A percentile compares a stretch with the other conserved stretches of the same genome.
Conservation (phyloP, 768 basidiomycete genomes). For the Collybia mongolica region DNA sequence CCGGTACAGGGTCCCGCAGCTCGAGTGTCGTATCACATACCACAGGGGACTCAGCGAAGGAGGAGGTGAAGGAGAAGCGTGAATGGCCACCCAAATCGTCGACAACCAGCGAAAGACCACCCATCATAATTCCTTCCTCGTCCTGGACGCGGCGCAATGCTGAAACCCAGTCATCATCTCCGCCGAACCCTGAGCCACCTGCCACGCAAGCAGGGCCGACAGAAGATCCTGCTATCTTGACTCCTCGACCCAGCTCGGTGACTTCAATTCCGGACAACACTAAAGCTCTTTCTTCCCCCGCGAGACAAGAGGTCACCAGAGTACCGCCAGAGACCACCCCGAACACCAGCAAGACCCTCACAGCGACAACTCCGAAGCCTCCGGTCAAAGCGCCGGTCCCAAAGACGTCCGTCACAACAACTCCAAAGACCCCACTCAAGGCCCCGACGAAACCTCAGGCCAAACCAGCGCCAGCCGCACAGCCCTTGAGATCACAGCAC, state of each 20-base stretch:
- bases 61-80: constrained; percentile 66
- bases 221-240: constrained; percentile 13
- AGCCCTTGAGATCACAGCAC: constrained; percentile 31
- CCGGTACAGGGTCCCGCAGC: constrained; percentile 47
- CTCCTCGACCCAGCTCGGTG: constrained; percentile 19
- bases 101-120: constrained; percentile 31
- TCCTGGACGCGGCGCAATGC: constrained; percentile 30
- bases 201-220: constrained; percentile 17
- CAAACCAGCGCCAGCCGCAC: constrained; percentile 13
- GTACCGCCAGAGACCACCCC: constrained; percentile 6
- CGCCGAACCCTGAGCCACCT: constrained; percentile 16
- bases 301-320: constrained; percentile 6
- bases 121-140: constrained; percentile 33
- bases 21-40: constrained; percentile 67
- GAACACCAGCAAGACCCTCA: constrained; percentile 13
- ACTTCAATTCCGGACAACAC: constrained; percentile 14
- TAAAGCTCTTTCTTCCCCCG: constrained; percentile 2
- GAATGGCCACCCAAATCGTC: constrained; percentile 73
- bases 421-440: constrained; percentile 22
- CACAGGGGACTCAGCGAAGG: constrained; percentile 62
- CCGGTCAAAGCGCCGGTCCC: constrained; percentile 13
- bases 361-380: constrained; percentile 24
- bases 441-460: constrained; percentile 18
- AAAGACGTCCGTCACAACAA: constrained; percentile 8
- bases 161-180: constrained; percentile 18